These are phyloP conservation scores for Anacardium occidentale DNA, from an alignment of 345 rosid species.

Conservation along the genomic window DNA sequence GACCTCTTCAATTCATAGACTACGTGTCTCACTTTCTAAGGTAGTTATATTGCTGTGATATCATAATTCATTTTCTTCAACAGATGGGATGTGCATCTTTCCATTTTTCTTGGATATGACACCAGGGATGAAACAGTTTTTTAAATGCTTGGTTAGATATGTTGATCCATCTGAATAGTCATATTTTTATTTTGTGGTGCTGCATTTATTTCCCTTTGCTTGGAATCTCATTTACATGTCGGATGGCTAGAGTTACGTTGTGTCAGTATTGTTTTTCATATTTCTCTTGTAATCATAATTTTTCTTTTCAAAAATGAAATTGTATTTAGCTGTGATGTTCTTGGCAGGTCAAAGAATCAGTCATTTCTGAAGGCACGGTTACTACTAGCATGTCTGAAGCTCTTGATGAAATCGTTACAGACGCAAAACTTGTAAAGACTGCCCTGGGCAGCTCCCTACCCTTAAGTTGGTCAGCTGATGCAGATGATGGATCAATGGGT, in stretches of 20 bases:
- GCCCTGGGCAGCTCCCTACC: conserved; percentile 91
- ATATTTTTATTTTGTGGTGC: not conserved
- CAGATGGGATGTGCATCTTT: not conserved
- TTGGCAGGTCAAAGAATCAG: conserved; percentile 60
- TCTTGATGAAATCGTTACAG: conserved; percentile 54
- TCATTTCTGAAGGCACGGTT: conserved; percentile 32
- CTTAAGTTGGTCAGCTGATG: conserved; percentile 83
- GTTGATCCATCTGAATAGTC: not conserved
- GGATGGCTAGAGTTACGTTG: not conserved
- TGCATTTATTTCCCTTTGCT: not conserved
- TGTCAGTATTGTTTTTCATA: not conserved
- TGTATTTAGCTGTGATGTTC: not conserved
- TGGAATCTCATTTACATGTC: conserved; percentile 11
- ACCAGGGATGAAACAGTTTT: not conserved
- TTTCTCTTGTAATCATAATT: not conserved
- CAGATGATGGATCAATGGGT: conserved; percentile 41
- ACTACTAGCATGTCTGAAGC: conserved; percentile 35
- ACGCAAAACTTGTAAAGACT: conserved; percentile 81
- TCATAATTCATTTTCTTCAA: not conserved
- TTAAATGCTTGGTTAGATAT: not conserved
- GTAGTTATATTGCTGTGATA: conserved; percentile 29
- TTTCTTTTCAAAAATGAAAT: not conserved
- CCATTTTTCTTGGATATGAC: not conserved
- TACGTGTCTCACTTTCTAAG: conserved; percentile 75
- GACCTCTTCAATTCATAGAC: conserved; percentile 71